These are phyloP conservation scores for Eurotiales sp. DNA, from an alignment of 2,329 filamentous ascomycete species.

Conservation along the genomic window DNA sequence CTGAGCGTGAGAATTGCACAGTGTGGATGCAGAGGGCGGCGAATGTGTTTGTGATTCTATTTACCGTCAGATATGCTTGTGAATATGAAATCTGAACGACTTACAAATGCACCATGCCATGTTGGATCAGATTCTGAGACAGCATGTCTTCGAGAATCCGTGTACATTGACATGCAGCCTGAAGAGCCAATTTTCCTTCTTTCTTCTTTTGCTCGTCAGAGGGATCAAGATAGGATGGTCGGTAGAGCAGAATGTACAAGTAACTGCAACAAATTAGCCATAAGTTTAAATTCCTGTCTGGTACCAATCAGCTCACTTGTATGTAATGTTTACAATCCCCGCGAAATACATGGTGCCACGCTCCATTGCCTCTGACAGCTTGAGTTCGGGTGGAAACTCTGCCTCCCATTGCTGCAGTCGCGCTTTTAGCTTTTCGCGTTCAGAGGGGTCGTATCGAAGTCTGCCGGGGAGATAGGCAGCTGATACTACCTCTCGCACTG, in stretches of 20 bases:
- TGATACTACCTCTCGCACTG: constrained; percentile 37
- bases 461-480: constrained; percentile 32
- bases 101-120: constrained; percentile 45
- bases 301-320: constrained; percentile 33
- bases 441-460: constrained; percentile 20
- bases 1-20: constrained; percentile 37
- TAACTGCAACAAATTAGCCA: constrained; percentile 29
- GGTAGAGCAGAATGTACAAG: constrained; percentile 44
- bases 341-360: constrained; percentile 35
- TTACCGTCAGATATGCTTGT: no score
- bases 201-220: constrained; percentile 23
- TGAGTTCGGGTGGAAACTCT: constrained; percentile 32
- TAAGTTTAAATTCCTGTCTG: neutral
- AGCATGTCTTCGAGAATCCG: constrained; percentile 49
- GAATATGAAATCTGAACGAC: neutral
- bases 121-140: constrained; percentile 40
- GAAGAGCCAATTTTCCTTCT: constrained; percentile 40
- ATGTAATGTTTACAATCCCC: constrained; percentile 43
- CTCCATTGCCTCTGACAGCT: constrained; percentile 27
- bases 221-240: constrained; percentile 40
- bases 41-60: constrained; percentile 45
- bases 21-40: constrained; percentile 49
- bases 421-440: constrained; percentile 24
- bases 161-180: constrained; percentile 45
- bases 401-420: constrained; percentile 41